Base-by-base conservation (phyloP, 257 asterid species). In the Ilex asprella region DNA sequence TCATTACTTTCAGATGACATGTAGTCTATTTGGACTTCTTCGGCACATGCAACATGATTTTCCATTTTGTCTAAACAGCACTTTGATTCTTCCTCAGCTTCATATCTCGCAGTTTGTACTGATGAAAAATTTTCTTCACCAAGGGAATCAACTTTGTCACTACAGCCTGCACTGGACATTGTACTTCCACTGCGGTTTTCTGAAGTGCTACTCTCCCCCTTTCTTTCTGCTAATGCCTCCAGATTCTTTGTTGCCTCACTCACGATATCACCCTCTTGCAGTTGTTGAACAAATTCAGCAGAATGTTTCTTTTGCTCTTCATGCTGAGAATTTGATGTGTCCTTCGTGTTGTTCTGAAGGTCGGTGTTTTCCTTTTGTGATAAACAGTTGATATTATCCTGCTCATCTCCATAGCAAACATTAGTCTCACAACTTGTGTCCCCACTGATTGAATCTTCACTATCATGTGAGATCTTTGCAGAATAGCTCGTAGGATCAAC, bases 401-500 rank as follows among this genome's bases (percentile, higher is more conserved):
- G 81, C 47, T 68, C 72, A 43, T 79, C 81, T 51, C 76, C 84
- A 58, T 70, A 73, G 75, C 79, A 71, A 59, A 72, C 73, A 16
- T 84, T 74, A 21, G 86, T 76, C 83, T 69, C 89, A 31, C 78
- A 78, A 64, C 75, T 73, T 0, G 86, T 73, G 68, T 71, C 86
- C 62, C 84, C 79, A 39, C 88, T 79, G 66, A 78, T 86, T 5
- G 95, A 86, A 77, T 88, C 96, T 59, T 80, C 87, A 12, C 90
- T 82, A 75, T 77, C 88, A 21, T 65, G 82, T 30, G 85, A 82
- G 51, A 81, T 78, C 75, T 74, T 84, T 7, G 84, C 81, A 6
- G 96, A 85, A 61, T 74, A 85, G 81, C 91, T 83, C 9, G 91
- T 85, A 30, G 86, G 95, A 69, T 89, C 95, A 51, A 89, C 95